Conservation (phyloP, 2,329 filamentous ascomycete genomes). For the Aspergillus arachidicola region DNA sequence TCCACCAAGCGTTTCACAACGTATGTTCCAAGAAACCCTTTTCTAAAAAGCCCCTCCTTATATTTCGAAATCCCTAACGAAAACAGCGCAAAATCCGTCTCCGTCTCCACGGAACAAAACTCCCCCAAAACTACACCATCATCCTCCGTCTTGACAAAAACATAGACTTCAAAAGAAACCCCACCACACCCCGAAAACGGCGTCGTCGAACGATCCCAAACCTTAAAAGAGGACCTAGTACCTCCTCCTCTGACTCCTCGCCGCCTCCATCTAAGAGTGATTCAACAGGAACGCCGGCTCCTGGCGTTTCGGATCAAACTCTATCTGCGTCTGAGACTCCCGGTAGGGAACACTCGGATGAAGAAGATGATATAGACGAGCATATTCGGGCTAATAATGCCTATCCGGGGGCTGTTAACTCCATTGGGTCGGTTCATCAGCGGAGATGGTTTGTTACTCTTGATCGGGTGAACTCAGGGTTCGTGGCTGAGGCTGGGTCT, state of each 20-base stretch:
- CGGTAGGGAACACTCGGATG: constrained; percentile 11
- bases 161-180: constrained; percentile 19
- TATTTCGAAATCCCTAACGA: background rate
- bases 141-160: constrained; percentile 52
- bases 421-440: constrained; percentile 68
- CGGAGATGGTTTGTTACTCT: constrained; percentile 67
- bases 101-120: constrained; percentile 55
- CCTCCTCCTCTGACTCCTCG: constrained; percentile 25
- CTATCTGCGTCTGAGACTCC: background rate
- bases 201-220: constrained; percentile 16
- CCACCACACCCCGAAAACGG: constrained; percentile 24
- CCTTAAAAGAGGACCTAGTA: constrained; percentile 8
- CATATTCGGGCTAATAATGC: constrained; percentile 64
- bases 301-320: background rate
- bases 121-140: constrained; percentile 58
- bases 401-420: constrained; percentile 67
- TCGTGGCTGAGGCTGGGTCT: constrained; percentile 35
- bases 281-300: background rate
- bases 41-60: background rate
- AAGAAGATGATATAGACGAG: constrained; percentile 47
- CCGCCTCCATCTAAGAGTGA: constrained; percentile 3
- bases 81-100: constrained; percentile 59
- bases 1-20: constrained; percentile 55
- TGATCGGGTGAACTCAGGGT: constrained; percentile 62
- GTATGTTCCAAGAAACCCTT: constrained; percentile 21